A percentile compares a stretch with the other conserved stretches of the same genome.
phyloP scores from a whole-genome alignment of 495 filamentous ascomycete species.

The Parmelia sp. region DNA sequence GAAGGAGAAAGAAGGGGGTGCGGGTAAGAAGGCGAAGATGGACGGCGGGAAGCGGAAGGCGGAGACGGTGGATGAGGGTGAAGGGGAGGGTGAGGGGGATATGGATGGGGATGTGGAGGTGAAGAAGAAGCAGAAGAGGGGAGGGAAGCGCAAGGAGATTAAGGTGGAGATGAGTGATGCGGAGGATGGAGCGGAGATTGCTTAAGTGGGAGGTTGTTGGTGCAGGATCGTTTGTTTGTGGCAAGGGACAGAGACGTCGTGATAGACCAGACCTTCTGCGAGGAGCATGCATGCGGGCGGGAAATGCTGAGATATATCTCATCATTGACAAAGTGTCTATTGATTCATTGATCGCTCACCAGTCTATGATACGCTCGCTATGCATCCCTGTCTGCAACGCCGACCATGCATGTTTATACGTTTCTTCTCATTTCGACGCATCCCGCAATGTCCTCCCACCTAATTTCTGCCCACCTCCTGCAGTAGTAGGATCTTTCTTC shows the following conservation, averaged over 20 bases:
- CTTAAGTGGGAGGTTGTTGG: too few relatives aligned
- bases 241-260: neutral
- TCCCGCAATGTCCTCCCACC: constrained; percentile 20
- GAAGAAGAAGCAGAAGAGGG: too few relatives aligned
- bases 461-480: constrained; percentile 16
- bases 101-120: too few relatives aligned
- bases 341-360: neutral
- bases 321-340: neutral
- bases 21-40: too few relatives aligned
- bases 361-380: constrained; percentile 3
- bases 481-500: constrained; percentile 20
- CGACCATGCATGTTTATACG: neutral
- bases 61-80: too few relatives aligned
- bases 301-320: neutral
- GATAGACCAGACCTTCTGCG: neutral
- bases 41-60: too few relatives aligned
- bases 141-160: too few relatives aligned
- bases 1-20: too few relatives aligned
- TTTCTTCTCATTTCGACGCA: constrained; percentile 10
- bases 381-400: constrained; percentile 5
- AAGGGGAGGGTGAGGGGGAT: too few relatives aligned
- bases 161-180: too few relatives aligned
- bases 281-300: neutral
- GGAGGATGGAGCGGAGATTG: too few relatives aligned
- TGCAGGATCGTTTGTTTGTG: too few relatives aligned